Evolutionary conservation across 768 basidiomycete genomes (phyloP).

Genomic region (Mycena galericulata): DNA sequence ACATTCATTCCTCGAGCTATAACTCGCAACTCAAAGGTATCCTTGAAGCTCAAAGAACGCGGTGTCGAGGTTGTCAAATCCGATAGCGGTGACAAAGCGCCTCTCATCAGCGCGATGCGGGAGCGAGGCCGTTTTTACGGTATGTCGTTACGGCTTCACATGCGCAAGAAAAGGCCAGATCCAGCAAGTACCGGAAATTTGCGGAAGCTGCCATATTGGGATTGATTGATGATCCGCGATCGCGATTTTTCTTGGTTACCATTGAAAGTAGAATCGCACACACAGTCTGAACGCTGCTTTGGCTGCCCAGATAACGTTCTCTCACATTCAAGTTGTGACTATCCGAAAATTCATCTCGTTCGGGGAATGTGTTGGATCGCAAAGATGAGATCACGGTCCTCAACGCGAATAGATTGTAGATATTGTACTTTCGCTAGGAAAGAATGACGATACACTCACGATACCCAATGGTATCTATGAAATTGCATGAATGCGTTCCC

Average conservation of each 20-base stretch:
- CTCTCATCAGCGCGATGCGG: slow-evolving; percentile 42
- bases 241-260: background rate
- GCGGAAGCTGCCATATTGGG: background rate
- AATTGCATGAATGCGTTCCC: no score
- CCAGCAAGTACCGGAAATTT: background rate
- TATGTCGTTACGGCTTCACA: slow-evolving; percentile 21
- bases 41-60: slow-evolving; percentile 36
- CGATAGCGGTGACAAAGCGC: slow-evolving; percentile 41
- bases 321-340: no score
- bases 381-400: no score
- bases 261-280: no score
- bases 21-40: slow-evolving; percentile 45
- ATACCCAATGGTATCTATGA: no score
- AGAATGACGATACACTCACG: no score
- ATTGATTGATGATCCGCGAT: slow-evolving; percentile 1
- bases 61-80: slow-evolving; percentile 35
- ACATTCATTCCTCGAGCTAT: slow-evolving; percentile 49
- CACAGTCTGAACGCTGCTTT: no score
- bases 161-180: background rate
- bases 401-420: no score
- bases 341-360: no score
- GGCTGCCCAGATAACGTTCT: no score
- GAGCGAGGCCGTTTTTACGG: slow-evolving; percentile 48
- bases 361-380: no score
- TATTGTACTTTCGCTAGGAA: no score